Base-by-base conservation (phyloP, 805 yeast genomes). In the Nakazawaea laoshanensis region DNA sequence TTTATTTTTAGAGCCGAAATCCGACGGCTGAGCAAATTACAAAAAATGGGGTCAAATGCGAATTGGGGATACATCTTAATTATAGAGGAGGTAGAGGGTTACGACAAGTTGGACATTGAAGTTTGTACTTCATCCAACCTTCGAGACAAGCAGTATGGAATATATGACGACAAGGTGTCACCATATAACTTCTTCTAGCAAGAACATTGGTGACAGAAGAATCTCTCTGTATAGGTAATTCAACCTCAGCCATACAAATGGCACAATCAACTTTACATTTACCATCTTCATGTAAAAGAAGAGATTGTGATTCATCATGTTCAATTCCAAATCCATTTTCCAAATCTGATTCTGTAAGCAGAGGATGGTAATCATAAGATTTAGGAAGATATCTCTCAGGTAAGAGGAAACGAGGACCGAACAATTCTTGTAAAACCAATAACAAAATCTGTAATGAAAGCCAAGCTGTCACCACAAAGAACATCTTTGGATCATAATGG, bases 81-180 rank as follows among this genome's bases (percentile, higher is more conserved):
- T 55, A 85, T 33, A 82, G 59, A 1, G 96, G 95, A 2, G 96
- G 96, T 25, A 89, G 59, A 15, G 85, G 70, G 36, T 74, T 73
- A 47, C 96, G 69, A 56, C 97, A 89, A 5, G 87, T 88, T 1
- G 97, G 97, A 57, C 97, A 89, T 48, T 87, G 95, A 32, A 89
- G 57, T 47, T 87, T 84, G 51, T 85, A 82, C 52, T 77, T 73
- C 96, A 89, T 86, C 96, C 96, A 89, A 41, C 70, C 74, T 49
- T 84, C 94, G 42, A 89, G 60, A 57, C 97, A 88, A n/a, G 71
- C 77, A 2, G 85, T 70, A 50, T 88, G 96, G 69, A 87, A 89
- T 7, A 86, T 74, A 52, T 88, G 97, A 26, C 76, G 66, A 54
- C 97, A 88, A 2, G 96, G 96, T 0, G 97, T 85, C 3, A 86